Percentiles rank a stretch among this genome's conserved stretches.
These are phyloP conservation scores for Phytophthora quininea DNA, from an alignment of 352 stramenopile genomes.

Conservation along the genomic window DNA sequence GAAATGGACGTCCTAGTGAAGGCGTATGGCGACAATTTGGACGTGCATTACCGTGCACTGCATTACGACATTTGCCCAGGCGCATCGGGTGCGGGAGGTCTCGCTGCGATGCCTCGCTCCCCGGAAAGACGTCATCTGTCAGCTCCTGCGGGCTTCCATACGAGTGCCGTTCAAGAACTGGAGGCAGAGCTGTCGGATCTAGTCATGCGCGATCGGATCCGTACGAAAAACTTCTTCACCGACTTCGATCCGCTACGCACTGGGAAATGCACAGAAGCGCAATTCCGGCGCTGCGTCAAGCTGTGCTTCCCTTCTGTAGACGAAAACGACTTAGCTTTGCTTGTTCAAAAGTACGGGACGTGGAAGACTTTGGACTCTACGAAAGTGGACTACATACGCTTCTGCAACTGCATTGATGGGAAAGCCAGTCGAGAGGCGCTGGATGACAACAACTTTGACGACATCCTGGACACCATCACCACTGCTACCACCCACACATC, in stretches of 20 bases:
- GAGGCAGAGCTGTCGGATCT: slow-evolving; percentile 67
- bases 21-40: slow-evolving; percentile 72
- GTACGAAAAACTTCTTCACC: slow-evolving; percentile 85
- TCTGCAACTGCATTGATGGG: slow-evolving; percentile 70
- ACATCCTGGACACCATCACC: slow-evolving; percentile 54
- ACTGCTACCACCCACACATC: slow-evolving; percentile 31
- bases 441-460: slow-evolving; percentile 56
- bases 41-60: slow-evolving; percentile 80
- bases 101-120: slow-evolving; percentile 39
- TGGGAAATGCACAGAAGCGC: slow-evolving; percentile 74
- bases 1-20: slow-evolving; percentile 73
- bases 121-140: slow-evolving; percentile 63
- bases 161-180: slow-evolving; percentile 51
- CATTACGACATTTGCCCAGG: slow-evolving; percentile 73
- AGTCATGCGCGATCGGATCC: slow-evolving; percentile 73
- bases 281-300: slow-evolving; percentile 84
- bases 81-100: slow-evolving; percentile 33
- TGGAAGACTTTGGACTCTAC: slow-evolving; percentile 44
- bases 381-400: slow-evolving; percentile 83
- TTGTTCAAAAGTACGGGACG: slow-evolving; percentile 65
- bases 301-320: slow-evolving; percentile 71
- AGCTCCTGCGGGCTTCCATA: slow-evolving; percentile 26
- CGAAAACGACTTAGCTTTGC: slow-evolving; percentile 61
- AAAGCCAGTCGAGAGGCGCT: slow-evolving; percentile 28
- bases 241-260: slow-evolving; percentile 82